These are phyloP conservation scores for Alternaria burnsii DNA, from an alignment of 2,329 filamentous ascomycete genomes.

Conservation along the genomic window DNA sequence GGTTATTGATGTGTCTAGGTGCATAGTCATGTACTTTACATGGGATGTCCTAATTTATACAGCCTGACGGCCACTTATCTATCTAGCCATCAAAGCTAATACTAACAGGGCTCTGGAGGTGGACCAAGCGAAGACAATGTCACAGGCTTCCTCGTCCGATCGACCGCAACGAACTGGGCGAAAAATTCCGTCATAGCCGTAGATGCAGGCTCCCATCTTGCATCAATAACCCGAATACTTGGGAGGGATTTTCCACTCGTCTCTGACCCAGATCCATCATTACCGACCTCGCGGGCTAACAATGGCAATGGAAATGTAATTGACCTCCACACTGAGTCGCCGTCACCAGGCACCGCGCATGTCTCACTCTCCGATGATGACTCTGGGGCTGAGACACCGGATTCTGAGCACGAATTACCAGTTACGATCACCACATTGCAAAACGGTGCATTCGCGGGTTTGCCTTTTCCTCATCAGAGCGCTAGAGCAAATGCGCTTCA, in stretches of 20 bases:
- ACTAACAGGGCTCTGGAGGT: constrained; percentile 80
- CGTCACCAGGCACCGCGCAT: constrained; percentile 37
- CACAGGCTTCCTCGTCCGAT: constrained; percentile 88
- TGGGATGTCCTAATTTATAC: not conserved
- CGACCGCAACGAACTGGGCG: constrained; percentile 78
- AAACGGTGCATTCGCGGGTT: constrained; percentile 78
- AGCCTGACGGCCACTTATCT: not conserved
- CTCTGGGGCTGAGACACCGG: constrained; percentile 37
- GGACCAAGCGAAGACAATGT: constrained; percentile 90
- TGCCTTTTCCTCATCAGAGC: constrained; percentile 72
- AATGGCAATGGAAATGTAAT: constrained; percentile 28
- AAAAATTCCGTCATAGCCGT: constrained; percentile 88
- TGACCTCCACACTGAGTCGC: constrained; percentile 26
- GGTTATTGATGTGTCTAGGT: not conserved
- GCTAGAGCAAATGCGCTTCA: constrained; percentile 81
- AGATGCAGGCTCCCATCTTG: constrained; percentile 89
- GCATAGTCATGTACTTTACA: not conserved
- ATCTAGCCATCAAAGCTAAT: constrained; percentile 17
- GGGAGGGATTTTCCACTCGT: constrained; percentile 62
- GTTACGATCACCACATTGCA: constrained; percentile 64
- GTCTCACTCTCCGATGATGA: constrained; percentile 39
- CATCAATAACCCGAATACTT: constrained; percentile 82
- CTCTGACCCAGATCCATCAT: constrained; percentile 28
- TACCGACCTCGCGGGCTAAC: constrained; percentile 23
- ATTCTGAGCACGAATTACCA: constrained; percentile 34